phyloP scores from a whole-genome alignment of 1,284 basidiomycete genomes.

The Puccinia hordei region DNA sequence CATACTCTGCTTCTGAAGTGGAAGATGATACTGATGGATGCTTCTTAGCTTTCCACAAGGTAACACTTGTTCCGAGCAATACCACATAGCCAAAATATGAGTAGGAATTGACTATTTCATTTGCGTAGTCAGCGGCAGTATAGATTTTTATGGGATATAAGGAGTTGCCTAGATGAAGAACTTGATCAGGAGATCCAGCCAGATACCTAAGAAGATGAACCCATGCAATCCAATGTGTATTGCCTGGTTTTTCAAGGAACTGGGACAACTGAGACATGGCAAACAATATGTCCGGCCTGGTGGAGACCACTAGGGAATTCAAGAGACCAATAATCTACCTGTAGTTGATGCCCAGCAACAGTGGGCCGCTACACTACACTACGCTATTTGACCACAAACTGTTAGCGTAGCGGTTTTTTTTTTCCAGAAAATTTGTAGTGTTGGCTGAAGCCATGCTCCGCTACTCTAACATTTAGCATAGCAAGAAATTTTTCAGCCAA shows the following conservation, averaged over 20 bases:
- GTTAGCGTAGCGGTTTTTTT: too few relatives aligned
- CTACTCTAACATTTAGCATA: too few relatives aligned
- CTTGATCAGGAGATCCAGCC: neutral
- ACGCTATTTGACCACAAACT: too few relatives aligned
- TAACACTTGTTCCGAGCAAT: neutral
- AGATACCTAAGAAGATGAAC: constrained; percentile 15
- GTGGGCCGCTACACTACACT: too few relatives aligned
- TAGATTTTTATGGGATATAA: neutral
- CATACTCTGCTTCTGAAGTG: constrained; percentile 1
- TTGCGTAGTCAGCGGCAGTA: neutral
- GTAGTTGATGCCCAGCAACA: neutral
- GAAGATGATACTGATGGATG: neutral
- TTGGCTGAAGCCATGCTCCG: too few relatives aligned
- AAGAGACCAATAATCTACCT: neutral
- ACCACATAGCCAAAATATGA: neutral
- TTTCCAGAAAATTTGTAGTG: too few relatives aligned
- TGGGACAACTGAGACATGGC: neutral
- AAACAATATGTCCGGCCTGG: constrained; percentile 2
- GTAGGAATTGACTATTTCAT: neutral
- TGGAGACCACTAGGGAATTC: neutral
- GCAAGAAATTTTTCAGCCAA: too few relatives aligned
- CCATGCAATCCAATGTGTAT: neutral
- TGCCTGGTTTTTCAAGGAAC: neutral
- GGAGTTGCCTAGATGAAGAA: neutral
- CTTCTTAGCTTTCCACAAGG: neutral